Base-by-base conservation (phyloP, 2,329 filamentous ascomycete genomes). In the Hypoxylon sp. region DNA sequence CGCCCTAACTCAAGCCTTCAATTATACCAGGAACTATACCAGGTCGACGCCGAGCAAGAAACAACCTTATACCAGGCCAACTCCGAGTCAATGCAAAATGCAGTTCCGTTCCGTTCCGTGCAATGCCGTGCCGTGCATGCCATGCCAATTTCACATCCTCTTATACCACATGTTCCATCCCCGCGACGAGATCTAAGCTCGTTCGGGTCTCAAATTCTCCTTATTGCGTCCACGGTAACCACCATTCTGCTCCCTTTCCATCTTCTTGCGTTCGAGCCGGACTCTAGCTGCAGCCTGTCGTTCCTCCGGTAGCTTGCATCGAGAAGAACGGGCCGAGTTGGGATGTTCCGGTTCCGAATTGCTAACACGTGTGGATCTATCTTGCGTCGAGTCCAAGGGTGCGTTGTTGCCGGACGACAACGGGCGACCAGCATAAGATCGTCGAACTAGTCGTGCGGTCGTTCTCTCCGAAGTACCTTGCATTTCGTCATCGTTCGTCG, bases 281-380 rank as follows among this genome's bases (percentile, higher is more conserved):
- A 80, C 81, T 41, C 81, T 71, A 7, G 80, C 81, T 1, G 80
- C 81, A 5, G 79, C 77, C 34, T 74, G 73, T 23, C 82, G 73
- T 40, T 80, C 78, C 3, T 78, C 75, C 6, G 81, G 73, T 8
- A 84, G 62, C 2, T 67, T 69, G 15, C 74, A 73, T 50, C 74
- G 75, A 3, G 75, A 72, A 4, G 71, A 67, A 40, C 75, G 76
- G 15, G 65, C 70, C 19, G 69, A 55, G 7, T 9, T 40, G 3
- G 31, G 57, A 41, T 70, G 65, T 19, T 72, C 63, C 20, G 61
- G 55, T 30, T 67, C 68, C 25, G 72, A 67, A 1, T 68, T 73
- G 5, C 76, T 78, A 1, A 81, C 68, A 6, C 73, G 72, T 6
- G 73, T 73, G 57, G 77, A 81, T 7, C 69, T 72, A 52, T 76